A percentile compares a stretch with the other conserved stretches of the same genome.
Conservation (phyloP, 2,329 filamentous ascomycete genomes). For the Xylariaceae sp. region DNA sequence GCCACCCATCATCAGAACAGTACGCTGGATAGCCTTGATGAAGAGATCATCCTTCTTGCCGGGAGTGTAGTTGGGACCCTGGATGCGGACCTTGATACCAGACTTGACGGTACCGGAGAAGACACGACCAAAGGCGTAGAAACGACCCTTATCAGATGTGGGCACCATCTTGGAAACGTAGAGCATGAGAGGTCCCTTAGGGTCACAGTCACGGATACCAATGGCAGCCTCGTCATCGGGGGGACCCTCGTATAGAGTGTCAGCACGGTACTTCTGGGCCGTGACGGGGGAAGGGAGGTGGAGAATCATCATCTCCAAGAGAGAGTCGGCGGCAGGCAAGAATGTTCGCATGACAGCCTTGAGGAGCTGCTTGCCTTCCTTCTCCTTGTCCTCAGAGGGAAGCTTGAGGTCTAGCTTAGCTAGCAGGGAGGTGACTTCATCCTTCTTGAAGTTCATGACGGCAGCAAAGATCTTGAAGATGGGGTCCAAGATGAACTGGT, state of each 20-base stretch:
- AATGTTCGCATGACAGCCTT: conserved; percentile 99
- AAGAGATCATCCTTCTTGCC: conserved; percentile 99
- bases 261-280: conserved; percentile 94
- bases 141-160: conserved; percentile 98
- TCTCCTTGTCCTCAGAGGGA: conserved; percentile 75
- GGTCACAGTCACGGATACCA: conserved; percentile 96
- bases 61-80: conserved; percentile 97
- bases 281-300: conserved; percentile 95
- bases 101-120: conserved; percentile 97
- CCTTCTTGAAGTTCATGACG: conserved; percentile 99
- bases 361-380: conserved; percentile 95
- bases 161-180: conserved; percentile 99
- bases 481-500: conserved; percentile 98
- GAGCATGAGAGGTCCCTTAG: conserved; percentile 97
- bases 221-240: conserved; percentile 86
- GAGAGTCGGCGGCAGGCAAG: conserved; percentile 94
- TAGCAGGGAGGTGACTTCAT: conserved; percentile 77
- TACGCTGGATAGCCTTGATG: conserved; percentile 99
- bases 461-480: conserved; percentile 98
- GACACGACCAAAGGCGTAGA: conserved; percentile 99
- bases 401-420: conserved; percentile 97
- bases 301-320: conserved; percentile 99
- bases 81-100: conserved; percentile 99
- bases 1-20: conserved; percentile 99
- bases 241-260: conserved; percentile 99